These are phyloP conservation scores for Starmerella bombi DNA, from an alignment of 805 yeast species.

Conservation along the genomic window DNA sequence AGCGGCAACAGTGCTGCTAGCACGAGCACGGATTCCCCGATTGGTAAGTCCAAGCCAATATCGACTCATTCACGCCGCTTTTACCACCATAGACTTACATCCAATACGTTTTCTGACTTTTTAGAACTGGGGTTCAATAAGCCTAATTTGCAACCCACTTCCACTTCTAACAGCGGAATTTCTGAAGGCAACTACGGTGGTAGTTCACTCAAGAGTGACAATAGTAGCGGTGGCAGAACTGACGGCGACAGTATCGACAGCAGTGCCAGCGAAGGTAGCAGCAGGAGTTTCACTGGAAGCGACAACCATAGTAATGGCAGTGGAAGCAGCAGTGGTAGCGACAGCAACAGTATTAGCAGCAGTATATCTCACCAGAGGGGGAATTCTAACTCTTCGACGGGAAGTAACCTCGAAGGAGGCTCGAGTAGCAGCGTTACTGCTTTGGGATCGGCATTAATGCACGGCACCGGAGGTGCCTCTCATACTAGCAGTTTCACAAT, in stretches of 20 bases:
- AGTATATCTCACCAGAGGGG: slow-evolving; percentile 6
- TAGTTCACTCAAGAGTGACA: too few species aligned
- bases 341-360: too few species aligned
- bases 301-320: too few species aligned
- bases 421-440: not conserved
- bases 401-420: not conserved
- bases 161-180: too few species aligned
- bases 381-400: slow-evolving; percentile 6
- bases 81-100: not conserved
- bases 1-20: not conserved
- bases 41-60: not conserved
- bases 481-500: slow-evolving; percentile 1
- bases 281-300: too few species aligned
- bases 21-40: not conserved
- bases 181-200: too few species aligned
- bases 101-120: slow-evolving; percentile 3
- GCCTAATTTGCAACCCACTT: not conserved
- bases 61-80: not conserved
- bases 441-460: not conserved
- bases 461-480: too few species aligned
- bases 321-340: too few species aligned
- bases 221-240: too few species aligned
- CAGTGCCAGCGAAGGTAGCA: not conserved
- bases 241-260: not conserved
- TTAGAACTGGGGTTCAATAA: slow-evolving; percentile 11